phyloP scores from a whole-genome alignment of 352 stramenopile species.

The Globisporangium polare region DNA sequence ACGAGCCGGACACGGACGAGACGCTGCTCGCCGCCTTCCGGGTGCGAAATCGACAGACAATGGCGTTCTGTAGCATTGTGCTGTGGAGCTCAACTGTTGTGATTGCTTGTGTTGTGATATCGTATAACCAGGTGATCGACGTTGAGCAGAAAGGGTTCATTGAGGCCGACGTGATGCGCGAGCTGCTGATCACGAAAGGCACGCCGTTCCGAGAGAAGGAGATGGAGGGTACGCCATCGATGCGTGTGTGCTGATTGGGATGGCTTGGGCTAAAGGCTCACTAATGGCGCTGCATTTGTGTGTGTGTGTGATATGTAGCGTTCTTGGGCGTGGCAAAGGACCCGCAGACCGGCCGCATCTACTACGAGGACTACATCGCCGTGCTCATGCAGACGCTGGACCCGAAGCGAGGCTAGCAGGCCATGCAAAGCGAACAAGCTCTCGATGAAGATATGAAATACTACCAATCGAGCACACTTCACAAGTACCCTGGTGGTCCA shows the following conservation, averaged over 20 bases:
- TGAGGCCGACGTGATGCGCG: conserved; percentile 84
- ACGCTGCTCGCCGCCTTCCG: conserved; percentile 80
- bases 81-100: too few species aligned
- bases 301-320: conserved; percentile 23
- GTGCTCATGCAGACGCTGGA: conserved; percentile 59
- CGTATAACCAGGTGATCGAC: conserved; percentile 45
- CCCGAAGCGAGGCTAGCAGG: conserved; percentile 22
- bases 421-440: background rate
- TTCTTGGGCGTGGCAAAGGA: conserved; percentile 85
- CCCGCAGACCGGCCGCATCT: conserved; percentile 81
- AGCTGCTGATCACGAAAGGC: conserved; percentile 86
- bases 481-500: background rate
- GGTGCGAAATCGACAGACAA: conserved; percentile 12
- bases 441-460: background rate
- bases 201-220: conserved; percentile 91
- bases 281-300: background rate
- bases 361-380: conserved; percentile 92
- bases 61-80: background rate
- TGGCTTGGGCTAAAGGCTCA: background rate
- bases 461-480: background rate
- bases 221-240: conserved; percentile 66
- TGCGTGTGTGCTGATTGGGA: too few species aligned
- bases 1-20: conserved; percentile 86
- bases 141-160: conserved; percentile 85
- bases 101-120: background rate